Evolutionary conservation across 768 basidiomycete species (phyloP), one percentile per base, ranked within the genome.

Genomic region (Boletellus ananas): DNA sequence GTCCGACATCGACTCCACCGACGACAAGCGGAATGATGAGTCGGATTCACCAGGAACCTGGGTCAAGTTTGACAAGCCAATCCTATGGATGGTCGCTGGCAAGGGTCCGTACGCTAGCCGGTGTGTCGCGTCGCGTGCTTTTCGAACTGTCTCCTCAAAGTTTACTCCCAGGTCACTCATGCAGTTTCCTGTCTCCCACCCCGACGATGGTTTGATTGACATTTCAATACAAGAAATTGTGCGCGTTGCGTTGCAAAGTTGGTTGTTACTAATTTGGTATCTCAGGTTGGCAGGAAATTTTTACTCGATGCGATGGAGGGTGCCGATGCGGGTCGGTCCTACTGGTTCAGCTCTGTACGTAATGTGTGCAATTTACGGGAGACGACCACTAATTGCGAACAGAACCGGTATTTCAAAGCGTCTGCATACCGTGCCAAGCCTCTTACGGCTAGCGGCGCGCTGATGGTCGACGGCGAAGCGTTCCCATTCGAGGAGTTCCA

Each of bases 151-250:
- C 27, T 14, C 31, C 23, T 21, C 20, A 27, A 14, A 2, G 12
- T 34, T 13, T 17, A 8, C 35, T 51, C 45, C 3, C 29, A 85
- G 85, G 16, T 84, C 87, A 50, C 74, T 86, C 34, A 85, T 92
- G 84, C 81, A 89, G 21, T 94, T 92, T 61, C 92, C 90, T 0
- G 83, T 89, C 4, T 88, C 88, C 18, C 64, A 85, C 43, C 86
- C 89, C 0, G 80, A 87, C 51, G 89, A 94, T 59, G 89, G 90
- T 0, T 65, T 83, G 27, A 82, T 93, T 45, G 90, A 92, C 58
- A 65, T 93, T 37, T 76, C 79, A 37, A 73, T 78, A 34, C 83
- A 90, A 72, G 77, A 80, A 47, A 56, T 74, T 50, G 90, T 87
- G 59, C 34, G 80, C 47, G 10, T 39, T 37, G 17, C 43, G 40